These are phyloP conservation scores for Botrytis fabae DNA, from an alignment of 2,329 filamentous ascomycete genomes.

Conservation along the genomic window DNA sequence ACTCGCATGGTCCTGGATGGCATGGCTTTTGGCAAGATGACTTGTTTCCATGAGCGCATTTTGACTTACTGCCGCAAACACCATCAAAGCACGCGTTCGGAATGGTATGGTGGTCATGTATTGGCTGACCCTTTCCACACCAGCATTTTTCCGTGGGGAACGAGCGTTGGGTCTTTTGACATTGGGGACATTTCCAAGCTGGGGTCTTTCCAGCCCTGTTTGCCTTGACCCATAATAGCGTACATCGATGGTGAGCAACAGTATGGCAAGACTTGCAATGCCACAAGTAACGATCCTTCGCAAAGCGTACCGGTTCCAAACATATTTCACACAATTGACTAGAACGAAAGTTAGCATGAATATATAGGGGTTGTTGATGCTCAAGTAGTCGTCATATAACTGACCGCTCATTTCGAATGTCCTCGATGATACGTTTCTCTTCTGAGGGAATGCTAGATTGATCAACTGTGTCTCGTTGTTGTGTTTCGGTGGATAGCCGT, in stretches of 20 bases:
- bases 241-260: slow-evolving; percentile 28
- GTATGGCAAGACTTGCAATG: slow-evolving; percentile 26
- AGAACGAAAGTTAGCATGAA: neutral
- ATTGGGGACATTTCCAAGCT: slow-evolving; percentile 27
- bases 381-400: neutral
- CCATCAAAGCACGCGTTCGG: slow-evolving; percentile 24
- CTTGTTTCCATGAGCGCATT: slow-evolving; percentile 24
- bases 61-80: slow-evolving; percentile 18
- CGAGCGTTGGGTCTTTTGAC: neutral
- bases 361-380: neutral
- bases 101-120: neutral
- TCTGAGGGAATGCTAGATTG: slow-evolving; percentile 17
- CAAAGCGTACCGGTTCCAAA: neutral
- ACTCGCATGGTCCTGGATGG: slow-evolving; percentile 31
- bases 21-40: slow-evolving; percentile 24
- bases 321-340: slow-evolving; percentile 2
- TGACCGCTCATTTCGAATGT: slow-evolving; percentile 26
- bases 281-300: slow-evolving; percentile 25
- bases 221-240: neutral
- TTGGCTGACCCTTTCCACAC: slow-evolving; percentile 17
- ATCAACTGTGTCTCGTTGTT: slow-evolving; percentile 18
- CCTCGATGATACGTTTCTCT: slow-evolving; percentile 22
- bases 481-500: slow-evolving; percentile 17
- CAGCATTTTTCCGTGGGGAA: slow-evolving; percentile 23
- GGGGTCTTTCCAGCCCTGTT: rapidly evolving